Evolutionary conservation across 495 filamentous ascomycete genomes (phyloP).

Genomic region (Pyrenula aspistea): DNA sequence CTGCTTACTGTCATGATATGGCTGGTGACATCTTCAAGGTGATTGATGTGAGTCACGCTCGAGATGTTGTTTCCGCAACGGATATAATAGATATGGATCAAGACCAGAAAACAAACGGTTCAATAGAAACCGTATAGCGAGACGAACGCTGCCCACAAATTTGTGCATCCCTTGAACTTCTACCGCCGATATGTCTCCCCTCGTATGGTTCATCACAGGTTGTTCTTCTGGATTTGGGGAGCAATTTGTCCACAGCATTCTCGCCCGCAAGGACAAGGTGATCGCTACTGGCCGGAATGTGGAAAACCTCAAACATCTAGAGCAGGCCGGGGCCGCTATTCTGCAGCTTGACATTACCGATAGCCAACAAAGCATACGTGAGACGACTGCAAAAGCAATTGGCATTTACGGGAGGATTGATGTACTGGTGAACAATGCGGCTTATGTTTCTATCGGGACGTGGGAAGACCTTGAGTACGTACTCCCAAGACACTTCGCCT

Average conservation of each 20-base stretch:
- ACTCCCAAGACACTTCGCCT: neutral
- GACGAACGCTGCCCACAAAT: no score
- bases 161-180: neutral
- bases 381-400: constrained; percentile 21
- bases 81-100: no score
- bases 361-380: constrained; percentile 14
- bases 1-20: no score
- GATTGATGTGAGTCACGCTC: no score
- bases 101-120: no score
- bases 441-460: constrained; percentile 18
- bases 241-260: constrained; percentile 23
- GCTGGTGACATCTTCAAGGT: no score
- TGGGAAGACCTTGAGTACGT: constrained; percentile 11
- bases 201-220: constrained; percentile 39
- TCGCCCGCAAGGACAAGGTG: constrained; percentile 37
- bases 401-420: constrained; percentile 28
- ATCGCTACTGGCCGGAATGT: constrained; percentile 39
- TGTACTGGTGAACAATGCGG: constrained; percentile 42
- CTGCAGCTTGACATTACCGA: constrained; percentile 26
- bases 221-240: constrained; percentile 34
- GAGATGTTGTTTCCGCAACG: no score
- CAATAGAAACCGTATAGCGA: no score
- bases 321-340: constrained; percentile 19
- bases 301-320: constrained; percentile 19
- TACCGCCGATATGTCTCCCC: constrained; percentile 6